Base-by-base conservation (phyloP, 352 stramenopile genomes). In the Globisporangium nunn region DNA sequence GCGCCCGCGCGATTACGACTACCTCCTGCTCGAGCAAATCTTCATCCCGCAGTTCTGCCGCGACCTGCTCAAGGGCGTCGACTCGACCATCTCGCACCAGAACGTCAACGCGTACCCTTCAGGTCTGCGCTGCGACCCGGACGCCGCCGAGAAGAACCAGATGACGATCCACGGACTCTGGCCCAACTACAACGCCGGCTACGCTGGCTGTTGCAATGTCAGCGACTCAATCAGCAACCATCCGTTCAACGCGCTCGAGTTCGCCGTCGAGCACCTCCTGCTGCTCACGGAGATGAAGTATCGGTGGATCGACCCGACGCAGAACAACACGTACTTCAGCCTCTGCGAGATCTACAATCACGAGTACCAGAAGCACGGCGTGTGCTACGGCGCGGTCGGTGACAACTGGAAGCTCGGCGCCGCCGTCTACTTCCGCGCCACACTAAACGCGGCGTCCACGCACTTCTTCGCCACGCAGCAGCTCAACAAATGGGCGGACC, bases 271-370 rank as follows among this genome's bases (percentile, higher is more conserved):
- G 54, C 77, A 89, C 60, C 52, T 67, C 30, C 54, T 60, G 28
- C 60, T 89, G 52, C 70, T 89, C 17, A 66, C 69, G 15, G 55
- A 73, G 45, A 89, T 91, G 81, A 66, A 60, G 8, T 53, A 62
- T 23, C 73, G 79, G 57, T 91, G 81, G 81, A 62, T 88, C 31
- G 81, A 89, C 43, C 72, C 81, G 40, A 80, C 81, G 30, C 61
- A 80, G 53, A 40, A 56, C 18, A 76, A 62, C 44, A 70, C 76
- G 14, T 77, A 82, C 63, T 71, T 87, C 61, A 67, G 70, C 56
- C 68, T 91, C 8, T 91, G 81, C 51, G 77, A 91, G 67, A 83
- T 87, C 61, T 91, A 89, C 69, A 74, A 88, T 69, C 81, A 91
- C 68, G 79, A 89, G 64, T 88, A 84, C 71, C 81, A 91, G 68